Evolutionary conservation across 78 protist genomes (phyloP).

Genomic region (Cavenderia fasciculata): DNA sequence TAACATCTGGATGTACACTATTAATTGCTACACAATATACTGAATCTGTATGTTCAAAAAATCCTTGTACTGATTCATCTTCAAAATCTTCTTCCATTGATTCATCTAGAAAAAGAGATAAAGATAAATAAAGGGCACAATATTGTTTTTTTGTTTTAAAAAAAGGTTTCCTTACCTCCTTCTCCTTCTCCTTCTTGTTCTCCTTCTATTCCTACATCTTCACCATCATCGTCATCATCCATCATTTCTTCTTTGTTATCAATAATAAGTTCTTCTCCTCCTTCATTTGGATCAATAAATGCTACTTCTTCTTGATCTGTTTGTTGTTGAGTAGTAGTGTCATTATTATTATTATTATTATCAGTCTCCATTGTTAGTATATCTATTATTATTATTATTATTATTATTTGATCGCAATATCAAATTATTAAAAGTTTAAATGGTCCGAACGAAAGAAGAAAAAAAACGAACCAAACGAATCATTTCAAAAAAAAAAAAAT

Average conservation of each 20-base stretch:
- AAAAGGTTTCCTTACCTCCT: too few relatives aligned
- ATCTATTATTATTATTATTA: neutral
- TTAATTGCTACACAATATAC: conserved; percentile 49
- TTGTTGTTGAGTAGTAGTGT: too few relatives aligned
- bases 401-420: too few relatives aligned
- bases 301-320: neutral
- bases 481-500: too few relatives aligned
- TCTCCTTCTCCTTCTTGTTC: conserved; percentile 3
- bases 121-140: too few relatives aligned
- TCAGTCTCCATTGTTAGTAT: neutral
- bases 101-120: too few relatives aligned
- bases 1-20: neutral
- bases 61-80: conserved; percentile 79
- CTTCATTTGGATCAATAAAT: conserved; percentile 18
- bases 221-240: conserved; percentile 15
- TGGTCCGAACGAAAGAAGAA: too few relatives aligned
- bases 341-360: neutral
- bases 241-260: neutral
- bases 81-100: conserved; percentile 51
- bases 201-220: neutral
- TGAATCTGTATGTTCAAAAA: conserved; percentile 76
- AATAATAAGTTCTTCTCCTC: neutral
- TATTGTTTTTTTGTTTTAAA: too few relatives aligned
- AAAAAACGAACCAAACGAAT: too few relatives aligned
- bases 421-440: too few relatives aligned